phyloP scores from a whole-genome alignment of 2,329 filamentous ascomycete genomes.

The Trichoderma semiorbis region DNA sequence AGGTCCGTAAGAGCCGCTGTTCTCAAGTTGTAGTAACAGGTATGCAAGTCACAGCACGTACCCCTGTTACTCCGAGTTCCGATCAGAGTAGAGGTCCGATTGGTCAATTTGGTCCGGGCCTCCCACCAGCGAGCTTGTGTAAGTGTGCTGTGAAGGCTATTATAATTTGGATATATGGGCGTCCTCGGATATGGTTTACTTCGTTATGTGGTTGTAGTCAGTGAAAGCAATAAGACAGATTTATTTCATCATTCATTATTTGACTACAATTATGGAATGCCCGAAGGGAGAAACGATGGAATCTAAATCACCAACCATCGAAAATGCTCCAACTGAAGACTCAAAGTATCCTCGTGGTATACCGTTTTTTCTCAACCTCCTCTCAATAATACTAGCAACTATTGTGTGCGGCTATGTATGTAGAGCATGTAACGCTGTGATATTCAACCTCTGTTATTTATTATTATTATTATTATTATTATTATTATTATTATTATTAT shows the following conservation, averaged over 20 bases:
- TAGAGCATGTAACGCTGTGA: neutral
- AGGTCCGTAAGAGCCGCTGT: neutral
- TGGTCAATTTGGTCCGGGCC: neutral
- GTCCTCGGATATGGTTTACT: neutral
- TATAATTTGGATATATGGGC: neutral
- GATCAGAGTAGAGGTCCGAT: neutral
- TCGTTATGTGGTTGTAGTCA: neutral
- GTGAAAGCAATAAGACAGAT: neutral
- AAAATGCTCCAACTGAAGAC: neutral
- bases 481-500: too few relatives aligned
- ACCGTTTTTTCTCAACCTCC: neutral
- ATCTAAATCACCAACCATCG: neutral
- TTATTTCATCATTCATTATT: neutral
- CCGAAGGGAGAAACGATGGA: neutral
- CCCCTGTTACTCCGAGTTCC: neutral
- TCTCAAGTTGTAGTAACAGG: too few relatives aligned
- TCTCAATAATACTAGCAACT: constrained; percentile 4
- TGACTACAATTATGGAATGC: neutral
- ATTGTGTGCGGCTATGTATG: neutral
- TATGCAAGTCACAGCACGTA: neutral
- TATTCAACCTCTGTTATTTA: too few relatives aligned
- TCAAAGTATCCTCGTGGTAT: neutral
- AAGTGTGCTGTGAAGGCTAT: neutral
- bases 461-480: too few relatives aligned
- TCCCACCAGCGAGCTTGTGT: neutral